Evolutionary conservation across 257 asterid genomes (phyloP).

Genomic region (Primulina huaijiensis): DNA sequence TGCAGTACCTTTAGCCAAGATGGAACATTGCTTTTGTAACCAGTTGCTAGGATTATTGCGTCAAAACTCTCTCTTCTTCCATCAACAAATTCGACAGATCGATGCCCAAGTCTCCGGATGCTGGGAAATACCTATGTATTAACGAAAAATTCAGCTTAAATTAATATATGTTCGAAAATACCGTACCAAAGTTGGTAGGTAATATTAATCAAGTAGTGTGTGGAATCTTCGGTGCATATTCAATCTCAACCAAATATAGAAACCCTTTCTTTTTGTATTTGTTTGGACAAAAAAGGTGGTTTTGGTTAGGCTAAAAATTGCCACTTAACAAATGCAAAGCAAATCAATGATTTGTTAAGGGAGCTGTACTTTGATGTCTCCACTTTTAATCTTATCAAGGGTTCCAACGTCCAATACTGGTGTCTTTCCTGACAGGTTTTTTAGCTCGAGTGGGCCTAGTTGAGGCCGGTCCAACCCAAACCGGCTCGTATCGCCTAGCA

Average conservation of each 20-base stretch:
- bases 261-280: constrained; percentile 18
- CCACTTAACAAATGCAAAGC: constrained; percentile 20
- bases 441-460: constrained; percentile 62
- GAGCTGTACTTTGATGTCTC: constrained; percentile 37
- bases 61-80: constrained; percentile 52
- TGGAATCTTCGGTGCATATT: not conserved
- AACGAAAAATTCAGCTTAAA: not conserved
- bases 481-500: constrained; percentile 57
- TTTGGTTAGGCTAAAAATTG: constrained; percentile 28
- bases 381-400: constrained; percentile 65
- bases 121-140: constrained; percentile 48
- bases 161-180: constrained; percentile 16
- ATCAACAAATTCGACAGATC: constrained; percentile 49
- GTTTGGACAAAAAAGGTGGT: constrained; percentile 37
- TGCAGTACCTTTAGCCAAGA: constrained; percentile 53
- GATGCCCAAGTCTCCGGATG: constrained; percentile 38
- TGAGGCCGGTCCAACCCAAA: constrained; percentile 58
- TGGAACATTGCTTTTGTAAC: constrained; percentile 76
- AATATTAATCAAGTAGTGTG: not conserved
- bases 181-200: constrained; percentile 14
- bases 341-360: constrained; percentile 29
- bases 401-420: constrained; percentile 74
- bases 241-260: constrained; percentile 22
- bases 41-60: constrained; percentile 67
- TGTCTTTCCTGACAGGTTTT: constrained; percentile 58